phyloP scores from a whole-genome alignment of 257 asterid species.

The Primulina eburnea region DNA sequence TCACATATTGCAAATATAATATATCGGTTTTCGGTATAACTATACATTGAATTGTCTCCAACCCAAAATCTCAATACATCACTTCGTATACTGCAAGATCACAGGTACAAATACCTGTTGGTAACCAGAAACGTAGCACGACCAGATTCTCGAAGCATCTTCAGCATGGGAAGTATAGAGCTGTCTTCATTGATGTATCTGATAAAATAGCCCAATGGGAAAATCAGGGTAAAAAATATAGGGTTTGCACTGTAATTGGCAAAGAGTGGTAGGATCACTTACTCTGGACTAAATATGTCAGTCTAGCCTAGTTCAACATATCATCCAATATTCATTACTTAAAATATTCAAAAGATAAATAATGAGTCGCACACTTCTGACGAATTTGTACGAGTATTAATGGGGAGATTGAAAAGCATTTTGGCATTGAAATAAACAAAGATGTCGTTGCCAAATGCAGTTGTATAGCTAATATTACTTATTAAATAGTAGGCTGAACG shows the following conservation, averaged over 20 bases:
- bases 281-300: neutral
- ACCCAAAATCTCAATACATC: neutral
- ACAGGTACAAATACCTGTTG: slow-evolving; percentile 60
- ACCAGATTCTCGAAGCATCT: slow-evolving; percentile 93
- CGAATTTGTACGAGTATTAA: too few relatives aligned
- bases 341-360: neutral
- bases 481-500: too few relatives aligned
- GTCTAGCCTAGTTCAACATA: neutral
- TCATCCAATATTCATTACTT: neutral
- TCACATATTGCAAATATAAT: neutral
- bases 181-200: slow-evolving; percentile 85
- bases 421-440: too few relatives aligned
- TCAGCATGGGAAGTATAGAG: slow-evolving; percentile 85
- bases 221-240: slow-evolving; percentile 2
- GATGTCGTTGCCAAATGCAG: neutral
- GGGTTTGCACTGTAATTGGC: neutral
- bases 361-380: too few relatives aligned
- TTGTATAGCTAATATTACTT: neutral
- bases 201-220: slow-evolving; percentile 31
- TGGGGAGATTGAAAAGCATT: too few relatives aligned
- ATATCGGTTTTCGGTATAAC: neutral
- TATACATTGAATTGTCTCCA: neutral
- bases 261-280: neutral
- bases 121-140: slow-evolving; percentile 95
- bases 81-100: too few relatives aligned